Evolutionary conservation across 108 stramenopile species (phyloP).

Genomic region (Ochromonas danica): DNA sequence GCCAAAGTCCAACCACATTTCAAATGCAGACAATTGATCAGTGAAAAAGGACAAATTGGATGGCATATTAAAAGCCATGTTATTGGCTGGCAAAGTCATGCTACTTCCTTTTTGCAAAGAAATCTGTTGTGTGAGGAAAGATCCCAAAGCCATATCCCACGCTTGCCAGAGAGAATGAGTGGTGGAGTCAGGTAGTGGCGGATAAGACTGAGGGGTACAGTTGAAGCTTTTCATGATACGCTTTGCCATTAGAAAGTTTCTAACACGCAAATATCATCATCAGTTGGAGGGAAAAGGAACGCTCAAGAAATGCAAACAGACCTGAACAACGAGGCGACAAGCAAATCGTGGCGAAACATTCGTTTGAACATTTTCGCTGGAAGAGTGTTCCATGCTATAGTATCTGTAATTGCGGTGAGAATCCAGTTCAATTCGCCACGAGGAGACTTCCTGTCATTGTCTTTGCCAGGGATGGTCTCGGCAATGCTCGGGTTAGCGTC

Average conservation of each 20-base stretch:
- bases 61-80: constrained; percentile 32
- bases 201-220: constrained; percentile 86
- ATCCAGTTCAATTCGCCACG: constrained; percentile 97
- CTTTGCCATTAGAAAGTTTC: constrained; percentile 96
- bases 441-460: constrained; percentile 79
- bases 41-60: constrained; percentile 71
- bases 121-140: constrained; percentile 70
- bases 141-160: constrained; percentile 98
- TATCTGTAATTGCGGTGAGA: constrained; percentile 97
- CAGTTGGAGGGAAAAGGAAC: too few species aligned
- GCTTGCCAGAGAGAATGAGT: constrained; percentile 93
- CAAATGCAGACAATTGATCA: constrained; percentile 94
- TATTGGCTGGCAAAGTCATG: neutral
- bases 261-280: neutral
- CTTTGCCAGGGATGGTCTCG: constrained; percentile 84
- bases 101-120: neutral
- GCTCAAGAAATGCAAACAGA: too few species aligned
- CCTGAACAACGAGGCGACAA: constrained; percentile 92
- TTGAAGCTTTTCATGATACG: constrained; percentile 78
- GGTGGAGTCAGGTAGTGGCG: constrained; percentile 80
- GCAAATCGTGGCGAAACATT: constrained; percentile 92
- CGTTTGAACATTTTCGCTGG: constrained; percentile 89
- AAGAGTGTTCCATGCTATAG: constrained; percentile 97
- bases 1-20: constrained; percentile 93
- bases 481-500: constrained; percentile 66